Conservation (phyloP, 345 rosid species). For the Pistacia integerrima region DNA sequence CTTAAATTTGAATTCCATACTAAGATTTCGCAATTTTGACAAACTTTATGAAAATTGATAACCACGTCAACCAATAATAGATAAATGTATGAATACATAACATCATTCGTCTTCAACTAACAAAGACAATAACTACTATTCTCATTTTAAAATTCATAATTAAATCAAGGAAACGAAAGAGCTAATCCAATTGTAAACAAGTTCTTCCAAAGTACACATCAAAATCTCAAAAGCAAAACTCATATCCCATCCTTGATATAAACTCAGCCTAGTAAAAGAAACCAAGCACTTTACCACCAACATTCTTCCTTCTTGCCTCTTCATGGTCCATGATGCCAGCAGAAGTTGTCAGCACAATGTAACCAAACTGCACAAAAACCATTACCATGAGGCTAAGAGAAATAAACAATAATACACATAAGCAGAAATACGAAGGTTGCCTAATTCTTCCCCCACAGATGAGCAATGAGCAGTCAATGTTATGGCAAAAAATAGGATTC, state of each 20-base stretch:
- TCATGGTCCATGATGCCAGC: slow-evolving; percentile 61
- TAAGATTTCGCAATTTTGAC: background rate
- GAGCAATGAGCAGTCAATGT: background rate
- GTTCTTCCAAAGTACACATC: slow-evolving; percentile 18
- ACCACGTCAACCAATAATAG: background rate
- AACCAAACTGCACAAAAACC: slow-evolving; percentile 43
- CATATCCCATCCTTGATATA: background rate
- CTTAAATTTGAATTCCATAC: too few species aligned
- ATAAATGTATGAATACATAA: slow-evolving; percentile 1
- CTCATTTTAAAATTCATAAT: slow-evolving; percentile 14
- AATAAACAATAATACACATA: background rate
- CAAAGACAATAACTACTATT: background rate
- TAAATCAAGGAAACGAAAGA: slow-evolving; percentile 6
- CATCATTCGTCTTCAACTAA: background rate
- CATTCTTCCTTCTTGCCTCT: slow-evolving; percentile 57
- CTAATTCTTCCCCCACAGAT: background rate
- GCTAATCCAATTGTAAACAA: slow-evolving; percentile 12
- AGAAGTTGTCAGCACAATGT: slow-evolving; percentile 52
- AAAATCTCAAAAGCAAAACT: slow-evolving; percentile 11
- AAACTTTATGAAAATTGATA: background rate
- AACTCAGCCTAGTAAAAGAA: slow-evolving; percentile 40
- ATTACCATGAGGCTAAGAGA: background rate
- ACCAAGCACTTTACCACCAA: slow-evolving; percentile 55
- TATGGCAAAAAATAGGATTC: background rate
- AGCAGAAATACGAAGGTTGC: background rate